phyloP scores from a whole-genome alignment of 2,329 filamentous ascomycete genomes.

The Westerdykella aurantiaca region DNA sequence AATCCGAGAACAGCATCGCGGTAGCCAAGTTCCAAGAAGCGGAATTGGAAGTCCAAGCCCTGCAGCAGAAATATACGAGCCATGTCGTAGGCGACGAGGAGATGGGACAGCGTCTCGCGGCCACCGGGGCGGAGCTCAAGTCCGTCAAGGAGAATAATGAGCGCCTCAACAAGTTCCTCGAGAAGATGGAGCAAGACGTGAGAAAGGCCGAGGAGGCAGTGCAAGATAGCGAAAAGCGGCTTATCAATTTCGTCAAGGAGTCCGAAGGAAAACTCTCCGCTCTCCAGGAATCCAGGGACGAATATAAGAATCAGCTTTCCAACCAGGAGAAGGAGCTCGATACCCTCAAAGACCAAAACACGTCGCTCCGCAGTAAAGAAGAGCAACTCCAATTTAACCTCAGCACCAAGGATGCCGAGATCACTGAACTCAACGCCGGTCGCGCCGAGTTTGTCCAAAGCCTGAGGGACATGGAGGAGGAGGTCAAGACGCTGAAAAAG shows the following conservation, averaged over 20 bases:
- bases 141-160: conserved; percentile 26
- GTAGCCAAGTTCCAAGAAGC: conserved; percentile 18
- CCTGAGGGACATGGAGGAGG: conserved; percentile 24
- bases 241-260: conserved; percentile 22
- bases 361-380: conserved; percentile 20
- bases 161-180: conserved; percentile 28
- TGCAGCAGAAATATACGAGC: conserved; percentile 21
- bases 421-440: conserved; percentile 14
- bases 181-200: conserved; percentile 28
- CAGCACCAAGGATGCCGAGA: conserved; percentile 21
- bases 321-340: conserved; percentile 27
- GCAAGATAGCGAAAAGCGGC: conserved; percentile 25
- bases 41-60: conserved; percentile 21
- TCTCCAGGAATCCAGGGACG: conserved; percentile 20
- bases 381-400: conserved; percentile 22
- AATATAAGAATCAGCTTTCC: conserved; percentile 27
- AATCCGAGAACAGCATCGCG: conserved; percentile 16
- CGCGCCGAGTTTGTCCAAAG: conserved; percentile 17
- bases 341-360: conserved; percentile 23
- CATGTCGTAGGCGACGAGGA: conserved; percentile 9
- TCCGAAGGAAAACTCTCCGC: conserved; percentile 27
- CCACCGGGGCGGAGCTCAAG: conserved; percentile 29
- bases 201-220: conserved; percentile 23
- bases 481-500: conserved; percentile 23
- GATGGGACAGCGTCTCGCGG: conserved; percentile 26